These are phyloP conservation scores for Passalora sequoiae DNA, from an alignment of 2,329 filamentous ascomycete genomes.

Conservation along the genomic window DNA sequence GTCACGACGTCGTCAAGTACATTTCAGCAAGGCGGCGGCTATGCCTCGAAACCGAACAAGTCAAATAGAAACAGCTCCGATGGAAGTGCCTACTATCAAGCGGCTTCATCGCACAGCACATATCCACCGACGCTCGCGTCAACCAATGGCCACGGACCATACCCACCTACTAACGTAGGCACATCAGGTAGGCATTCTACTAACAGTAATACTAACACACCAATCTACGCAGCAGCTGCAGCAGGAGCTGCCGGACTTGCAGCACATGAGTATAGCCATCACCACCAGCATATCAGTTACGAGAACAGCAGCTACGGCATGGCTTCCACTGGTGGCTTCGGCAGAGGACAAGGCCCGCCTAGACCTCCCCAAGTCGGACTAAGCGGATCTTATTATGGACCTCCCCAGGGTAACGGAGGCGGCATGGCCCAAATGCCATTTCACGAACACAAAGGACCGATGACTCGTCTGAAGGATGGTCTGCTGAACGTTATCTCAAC, in stretches of 20 bases:
- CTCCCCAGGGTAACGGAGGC: slow-evolving; percentile 10
- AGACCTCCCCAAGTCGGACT: slow-evolving; percentile 14
- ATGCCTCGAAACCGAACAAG: slow-evolving; percentile 12
- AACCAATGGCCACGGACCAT: slow-evolving; percentile 8
- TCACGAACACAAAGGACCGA: slow-evolving; percentile 53
- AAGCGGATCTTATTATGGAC: slow-evolving; percentile 14
- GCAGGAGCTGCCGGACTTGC: slow-evolving; percentile 36
- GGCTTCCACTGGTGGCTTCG: slow-evolving; percentile 14
- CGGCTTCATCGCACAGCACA: slow-evolving; percentile 9
- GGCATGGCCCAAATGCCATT: slow-evolving; percentile 10
- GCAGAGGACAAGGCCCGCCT: slow-evolving; percentile 20
- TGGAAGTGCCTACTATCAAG: slow-evolving; percentile 17
- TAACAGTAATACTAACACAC: slow-evolving; percentile 36
- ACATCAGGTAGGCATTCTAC: slow-evolving; percentile 40
- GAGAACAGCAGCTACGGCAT: slow-evolving; percentile 12
- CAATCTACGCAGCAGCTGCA: slow-evolving; percentile 44
- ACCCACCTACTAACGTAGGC: slow-evolving; percentile 7
- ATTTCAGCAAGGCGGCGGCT: slow-evolving; percentile 15
- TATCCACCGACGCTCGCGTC: slow-evolving; percentile 9
- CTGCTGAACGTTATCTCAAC: slow-evolving; percentile 33
- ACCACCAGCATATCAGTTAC: slow-evolving; percentile 29
- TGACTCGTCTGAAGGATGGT: slow-evolving; percentile 58
- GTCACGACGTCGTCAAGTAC: slow-evolving; percentile 13
- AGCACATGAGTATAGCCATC: slow-evolving; percentile 41
- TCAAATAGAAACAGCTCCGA: slow-evolving; percentile 18